phyloP scores from a whole-genome alignment of 805 yeast genomes.

The Nakazawaea wickerhamii region DNA sequence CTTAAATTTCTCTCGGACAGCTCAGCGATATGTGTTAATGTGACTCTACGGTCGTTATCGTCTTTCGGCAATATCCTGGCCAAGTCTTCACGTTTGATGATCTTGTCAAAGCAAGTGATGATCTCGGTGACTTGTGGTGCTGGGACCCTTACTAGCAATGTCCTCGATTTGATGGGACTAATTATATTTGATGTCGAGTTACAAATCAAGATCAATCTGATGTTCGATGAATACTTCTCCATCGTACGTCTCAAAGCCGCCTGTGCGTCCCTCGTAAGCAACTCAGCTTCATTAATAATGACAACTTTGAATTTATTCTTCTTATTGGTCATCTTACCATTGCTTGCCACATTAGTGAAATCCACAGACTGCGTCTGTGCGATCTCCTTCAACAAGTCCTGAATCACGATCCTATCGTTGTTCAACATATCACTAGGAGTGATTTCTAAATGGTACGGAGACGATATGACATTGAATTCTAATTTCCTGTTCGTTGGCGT shows the following conservation, averaged over 20 bases:
- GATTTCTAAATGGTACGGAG: conserved; percentile 86
- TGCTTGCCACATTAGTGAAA: conserved; percentile 38
- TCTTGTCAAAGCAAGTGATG: conserved; percentile 43
- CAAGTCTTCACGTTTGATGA: conserved; percentile 54
- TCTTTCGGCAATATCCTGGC: conserved; percentile 27
- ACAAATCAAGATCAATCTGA: conserved; percentile 78
- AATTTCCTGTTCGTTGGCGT: conserved; percentile 70
- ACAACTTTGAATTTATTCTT: conserved; percentile 68
- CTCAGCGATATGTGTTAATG: conserved; percentile 47
- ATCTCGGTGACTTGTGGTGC: conserved; percentile 68
- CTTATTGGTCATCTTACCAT: conserved; percentile 12
- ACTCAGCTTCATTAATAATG: conserved; percentile 87
- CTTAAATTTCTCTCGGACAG: conserved; percentile 70
- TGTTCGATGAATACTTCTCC: conserved; percentile 89
- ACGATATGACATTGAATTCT: conserved; percentile 89
- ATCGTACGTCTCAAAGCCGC: conserved; percentile 93
- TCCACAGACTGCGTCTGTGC: conserved; percentile 97
- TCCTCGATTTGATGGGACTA: conserved; percentile 91
- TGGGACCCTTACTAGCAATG: conserved; percentile 79
- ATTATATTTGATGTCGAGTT: conserved; percentile 90
- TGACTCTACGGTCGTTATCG: conserved; percentile 25
- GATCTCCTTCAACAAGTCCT: conserved; percentile 86
- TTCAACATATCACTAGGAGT: conserved; percentile 97
- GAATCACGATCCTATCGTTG: conserved; percentile 91
- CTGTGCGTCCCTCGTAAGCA: conserved; percentile 87